Percentiles rank a stretch among this genome's conserved stretches.
phyloP scores from a whole-genome alignment of 257 asterid species.

The Verbena officinalis region DNA sequence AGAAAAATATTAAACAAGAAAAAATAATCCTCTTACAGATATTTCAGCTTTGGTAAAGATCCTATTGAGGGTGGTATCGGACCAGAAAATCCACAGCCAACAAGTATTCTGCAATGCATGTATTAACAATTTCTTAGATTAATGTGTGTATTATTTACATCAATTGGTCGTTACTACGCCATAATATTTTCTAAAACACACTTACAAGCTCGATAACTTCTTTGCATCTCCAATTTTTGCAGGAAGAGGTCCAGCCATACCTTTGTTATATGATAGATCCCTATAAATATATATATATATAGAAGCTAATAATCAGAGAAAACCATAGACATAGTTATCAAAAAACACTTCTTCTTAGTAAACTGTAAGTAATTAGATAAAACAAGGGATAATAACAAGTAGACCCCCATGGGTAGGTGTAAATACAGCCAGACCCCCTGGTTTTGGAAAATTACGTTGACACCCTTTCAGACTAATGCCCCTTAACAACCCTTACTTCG shows the following conservation, averaged over 20 bases:
- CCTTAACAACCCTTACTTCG: no score
- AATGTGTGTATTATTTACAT: not conserved
- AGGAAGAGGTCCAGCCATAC: conserved; percentile 77
- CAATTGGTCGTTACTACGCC: not conserved
- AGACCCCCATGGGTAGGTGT: no score
- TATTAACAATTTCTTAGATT: conserved; percentile 11
- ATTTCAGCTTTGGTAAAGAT: conserved; percentile 49
- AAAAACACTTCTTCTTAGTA: no score
- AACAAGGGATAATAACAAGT: no score
- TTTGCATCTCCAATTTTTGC: conserved; percentile 51
- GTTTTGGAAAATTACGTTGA: no score
- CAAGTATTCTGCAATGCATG: conserved; percentile 60
- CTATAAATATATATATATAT: no score
- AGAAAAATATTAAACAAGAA: not conserved
- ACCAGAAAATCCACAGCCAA: conserved; percentile 87
- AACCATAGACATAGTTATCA: not conserved
- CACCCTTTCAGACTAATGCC: no score
- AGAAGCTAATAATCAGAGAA: conserved; percentile 14
- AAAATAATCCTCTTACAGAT: conserved; percentile 58
- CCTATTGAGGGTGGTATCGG: conserved; percentile 80
- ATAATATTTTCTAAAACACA: conserved; percentile 19
- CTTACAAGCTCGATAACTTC: conserved; percentile 73
- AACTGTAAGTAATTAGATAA: not conserved
- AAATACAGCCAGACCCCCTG: no score
- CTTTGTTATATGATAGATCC: conserved; percentile 83